Evolutionary conservation across 805 yeast species (phyloP).

Genomic region (Kregervanrija delftensis): DNA sequence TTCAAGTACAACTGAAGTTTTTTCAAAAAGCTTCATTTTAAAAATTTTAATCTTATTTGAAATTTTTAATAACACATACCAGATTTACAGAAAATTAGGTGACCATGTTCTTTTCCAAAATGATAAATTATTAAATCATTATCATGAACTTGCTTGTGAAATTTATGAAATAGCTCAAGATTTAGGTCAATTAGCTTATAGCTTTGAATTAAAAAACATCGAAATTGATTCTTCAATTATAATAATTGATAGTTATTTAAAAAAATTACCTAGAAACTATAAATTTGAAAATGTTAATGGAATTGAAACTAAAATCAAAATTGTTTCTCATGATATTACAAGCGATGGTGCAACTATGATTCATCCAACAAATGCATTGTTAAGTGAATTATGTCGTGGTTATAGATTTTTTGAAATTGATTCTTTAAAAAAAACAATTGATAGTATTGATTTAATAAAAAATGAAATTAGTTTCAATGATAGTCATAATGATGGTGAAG

Average conservation of each 20-base stretch:
- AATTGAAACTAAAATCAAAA: no score
- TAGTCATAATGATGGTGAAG: slow-evolving; percentile 5
- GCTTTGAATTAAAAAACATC: slow-evolving; percentile 12
- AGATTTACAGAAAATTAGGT: slow-evolving; percentile 52
- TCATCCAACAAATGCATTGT: slow-evolving; percentile 52
- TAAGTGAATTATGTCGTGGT: slow-evolving; percentile 38
- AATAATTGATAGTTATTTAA: slow-evolving; percentile 29
- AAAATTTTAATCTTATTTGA: slow-evolving; percentile 41
- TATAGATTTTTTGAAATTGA: slow-evolving; percentile 23
- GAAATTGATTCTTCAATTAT: slow-evolving; percentile 29
- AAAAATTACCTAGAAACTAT: not conserved
- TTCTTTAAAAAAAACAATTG: slow-evolving; percentile 12
- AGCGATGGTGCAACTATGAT: slow-evolving; percentile 46
- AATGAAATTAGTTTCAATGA: slow-evolving; percentile 9
- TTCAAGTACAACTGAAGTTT: slow-evolving; percentile 16
- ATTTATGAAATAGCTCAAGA: slow-evolving; percentile 18
- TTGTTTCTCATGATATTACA: slow-evolving; percentile 26
- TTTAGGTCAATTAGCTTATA: slow-evolving; percentile 21
- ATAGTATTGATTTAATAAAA: slow-evolving; percentile 4
- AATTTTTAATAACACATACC: slow-evolving; percentile 52
- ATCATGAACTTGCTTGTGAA: slow-evolving; percentile 32
- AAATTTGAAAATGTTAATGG: not conserved
- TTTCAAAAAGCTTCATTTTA: slow-evolving; percentile 23
- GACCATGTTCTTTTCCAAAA: slow-evolving; percentile 58
- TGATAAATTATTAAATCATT: slow-evolving; percentile 40